Percentiles rank a stretch among this genome's conserved stretches.
Conservation (phyloP, 2,329 filamentous ascomycete species). For the Aureobasidium sp. region DNA sequence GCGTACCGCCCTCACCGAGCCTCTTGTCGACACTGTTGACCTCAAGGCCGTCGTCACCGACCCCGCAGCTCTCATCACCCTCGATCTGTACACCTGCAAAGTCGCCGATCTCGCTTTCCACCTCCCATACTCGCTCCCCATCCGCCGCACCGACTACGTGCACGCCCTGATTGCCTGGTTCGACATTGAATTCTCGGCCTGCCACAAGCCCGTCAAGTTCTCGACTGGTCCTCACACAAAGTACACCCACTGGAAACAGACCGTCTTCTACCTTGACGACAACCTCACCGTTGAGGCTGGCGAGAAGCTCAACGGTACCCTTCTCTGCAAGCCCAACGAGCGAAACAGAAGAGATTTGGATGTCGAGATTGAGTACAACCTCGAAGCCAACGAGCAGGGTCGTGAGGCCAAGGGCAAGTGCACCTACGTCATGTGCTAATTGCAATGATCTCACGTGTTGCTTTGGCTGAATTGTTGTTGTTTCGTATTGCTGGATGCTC, state of each 20-base stretch:
- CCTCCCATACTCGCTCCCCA: slow-evolving; percentile 66
- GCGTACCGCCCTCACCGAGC: slow-evolving; percentile 85
- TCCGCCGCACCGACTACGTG: slow-evolving; percentile 85
- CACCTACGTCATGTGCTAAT: slow-evolving; percentile 64
- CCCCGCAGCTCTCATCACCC: slow-evolving; percentile 72
- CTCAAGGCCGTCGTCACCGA: slow-evolving; percentile 96
- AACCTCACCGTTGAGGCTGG: slow-evolving; percentile 85
- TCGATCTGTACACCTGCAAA: slow-evolving; percentile 91
- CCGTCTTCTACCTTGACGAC: slow-evolving; percentile 93
- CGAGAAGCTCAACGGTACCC: slow-evolving; percentile 66
- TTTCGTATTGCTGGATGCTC: background rate
- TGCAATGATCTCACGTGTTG: background rate
- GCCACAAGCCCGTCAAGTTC: slow-evolving; percentile 96
- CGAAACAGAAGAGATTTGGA: slow-evolving; percentile 95
- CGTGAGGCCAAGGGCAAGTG: slow-evolving; percentile 63
- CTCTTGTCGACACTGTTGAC: slow-evolving; percentile 95
- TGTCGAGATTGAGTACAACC: slow-evolving; percentile 75
- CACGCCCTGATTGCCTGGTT: slow-evolving; percentile 98
- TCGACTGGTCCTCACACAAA: slow-evolving; percentile 96
- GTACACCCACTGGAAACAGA: slow-evolving; percentile 99
- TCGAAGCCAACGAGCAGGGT: slow-evolving; percentile 67
- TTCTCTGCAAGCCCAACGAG: slow-evolving; percentile 81
- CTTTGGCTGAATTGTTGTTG: background rate
- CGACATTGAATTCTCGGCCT: slow-evolving; percentile 96
- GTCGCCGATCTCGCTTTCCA: slow-evolving; percentile 77